These are phyloP conservation scores for Acanthamoeba lenticulata DNA, from an alignment of 208 protist genomes.

Conservation along the genomic window DNA sequence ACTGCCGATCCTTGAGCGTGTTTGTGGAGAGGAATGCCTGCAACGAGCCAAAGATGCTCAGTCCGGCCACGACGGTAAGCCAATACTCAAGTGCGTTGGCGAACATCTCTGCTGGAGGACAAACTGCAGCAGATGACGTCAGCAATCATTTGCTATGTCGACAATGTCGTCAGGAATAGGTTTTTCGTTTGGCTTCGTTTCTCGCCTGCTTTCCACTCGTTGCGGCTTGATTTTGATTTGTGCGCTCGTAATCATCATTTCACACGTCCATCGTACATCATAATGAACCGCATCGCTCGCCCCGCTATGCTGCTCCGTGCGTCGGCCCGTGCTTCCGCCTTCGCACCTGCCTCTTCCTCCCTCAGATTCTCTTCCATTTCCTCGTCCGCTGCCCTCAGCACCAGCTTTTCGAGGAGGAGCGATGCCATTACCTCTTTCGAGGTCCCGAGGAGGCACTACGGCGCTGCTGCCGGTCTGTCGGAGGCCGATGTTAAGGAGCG, in stretches of 20 bases:
- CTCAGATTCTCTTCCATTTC: slow-evolving; percentile 29
- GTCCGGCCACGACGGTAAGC: not conserved
- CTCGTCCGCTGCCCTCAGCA: not conserved
- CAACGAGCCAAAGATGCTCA: slow-evolving; percentile 42
- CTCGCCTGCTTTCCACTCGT: not conserved
- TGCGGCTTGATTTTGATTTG: not conserved
- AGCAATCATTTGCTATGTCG: not conserved
- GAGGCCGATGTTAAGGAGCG: slow-evolving; percentile 94
- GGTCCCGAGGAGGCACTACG: slow-evolving; percentile 27
- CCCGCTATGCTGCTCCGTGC: slow-evolving; percentile 5
- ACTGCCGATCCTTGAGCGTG: not conserved
- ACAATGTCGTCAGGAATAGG: not conserved
- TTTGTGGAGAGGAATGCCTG: not conserved
- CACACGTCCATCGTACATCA: not conserved
- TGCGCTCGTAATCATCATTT: not conserved
- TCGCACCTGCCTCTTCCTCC: not conserved
- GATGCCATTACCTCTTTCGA: slow-evolving; percentile 1
- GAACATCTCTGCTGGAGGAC: not conserved
- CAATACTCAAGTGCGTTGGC: not conserved
- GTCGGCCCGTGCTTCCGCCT: slow-evolving; percentile 9
- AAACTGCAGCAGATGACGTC: too few relatives aligned
- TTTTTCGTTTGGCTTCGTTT: not conserved
- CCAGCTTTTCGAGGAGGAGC: slow-evolving; percentile 8
- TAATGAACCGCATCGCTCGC: slow-evolving; percentile 46
- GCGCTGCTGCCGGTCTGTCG: slow-evolving; percentile 81